A percentile compares a stretch with the other conserved stretches of the same genome.
Conservation (phyloP, 1,139 yeast species). For the Pichia terricola region DNA sequence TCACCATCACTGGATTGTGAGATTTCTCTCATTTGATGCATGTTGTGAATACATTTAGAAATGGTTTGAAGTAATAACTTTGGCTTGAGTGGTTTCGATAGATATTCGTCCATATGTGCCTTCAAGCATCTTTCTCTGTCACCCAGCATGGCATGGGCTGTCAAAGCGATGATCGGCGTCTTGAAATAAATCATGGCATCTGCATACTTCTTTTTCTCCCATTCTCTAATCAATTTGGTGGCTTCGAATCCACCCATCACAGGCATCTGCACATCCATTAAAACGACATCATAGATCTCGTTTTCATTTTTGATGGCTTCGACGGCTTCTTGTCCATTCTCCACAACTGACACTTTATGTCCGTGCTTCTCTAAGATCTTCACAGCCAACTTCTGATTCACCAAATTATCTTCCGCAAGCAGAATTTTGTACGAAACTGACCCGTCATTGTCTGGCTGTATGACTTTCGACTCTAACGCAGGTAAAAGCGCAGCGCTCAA, state of each 20-base stretch:
- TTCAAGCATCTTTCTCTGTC: slow-evolving; percentile 79
- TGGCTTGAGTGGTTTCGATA: slow-evolving; percentile 80
- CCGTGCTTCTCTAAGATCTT: slow-evolving; percentile 76
- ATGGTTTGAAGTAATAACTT: slow-evolving; percentile 75
- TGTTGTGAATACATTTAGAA: slow-evolving; percentile 69
- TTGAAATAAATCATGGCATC: slow-evolving; percentile 48
- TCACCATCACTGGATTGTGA: slow-evolving; percentile 27
- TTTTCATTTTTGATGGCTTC: slow-evolving; percentile 58
- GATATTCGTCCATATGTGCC: slow-evolving; percentile 87
- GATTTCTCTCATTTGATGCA: slow-evolving; percentile 47
- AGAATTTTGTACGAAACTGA: slow-evolving; percentile 65
- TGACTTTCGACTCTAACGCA: slow-evolving; percentile 73
- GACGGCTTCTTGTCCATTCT: slow-evolving; percentile 75
- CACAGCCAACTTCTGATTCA: slow-evolving; percentile 79
- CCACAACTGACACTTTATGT: slow-evolving; percentile 74
- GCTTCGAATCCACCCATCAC: slow-evolving; percentile 94
- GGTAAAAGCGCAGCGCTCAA: slow-evolving; percentile 77
- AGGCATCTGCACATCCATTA: slow-evolving; percentile 95
- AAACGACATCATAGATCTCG: slow-evolving; percentile 65
- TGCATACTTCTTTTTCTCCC: slow-evolving; percentile 80
- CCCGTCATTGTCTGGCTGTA: slow-evolving; percentile 72
- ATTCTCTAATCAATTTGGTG: slow-evolving; percentile 72
- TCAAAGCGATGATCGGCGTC: slow-evolving; percentile 79
- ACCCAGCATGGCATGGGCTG: slow-evolving; percentile 90
- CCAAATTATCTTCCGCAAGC: slow-evolving; percentile 80